Conservation (phyloP, 2,329 filamentous ascomycete genomes). For the Juglanconis sp. region DNA sequence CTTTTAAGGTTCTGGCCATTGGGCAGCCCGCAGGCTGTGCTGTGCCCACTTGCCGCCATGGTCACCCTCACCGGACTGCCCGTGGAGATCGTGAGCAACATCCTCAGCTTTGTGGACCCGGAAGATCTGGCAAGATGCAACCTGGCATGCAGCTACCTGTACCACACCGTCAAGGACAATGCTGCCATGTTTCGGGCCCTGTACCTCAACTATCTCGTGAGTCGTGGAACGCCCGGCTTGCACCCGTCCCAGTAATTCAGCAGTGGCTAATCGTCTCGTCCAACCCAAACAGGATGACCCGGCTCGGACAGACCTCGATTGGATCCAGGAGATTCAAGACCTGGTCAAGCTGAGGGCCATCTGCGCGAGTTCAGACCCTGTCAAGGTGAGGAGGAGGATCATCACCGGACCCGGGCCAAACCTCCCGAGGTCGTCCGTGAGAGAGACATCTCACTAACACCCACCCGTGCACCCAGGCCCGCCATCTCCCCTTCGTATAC, state of each 20-base stretch:
- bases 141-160: conserved; percentile 49
- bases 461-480: conserved; percentile 27
- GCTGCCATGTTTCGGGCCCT: conserved; percentile 57
- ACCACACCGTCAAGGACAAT: conserved; percentile 56
- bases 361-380: conserved; percentile 31
- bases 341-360: conserved; percentile 42
- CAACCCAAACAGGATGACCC: conserved; percentile 5
- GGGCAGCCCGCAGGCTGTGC: too few relatives aligned
- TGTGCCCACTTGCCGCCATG: conserved; percentile 23
- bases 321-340: conserved; percentile 38
- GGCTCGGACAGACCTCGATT: conserved; percentile 3
- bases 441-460: background rate
- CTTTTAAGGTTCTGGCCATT: too few relatives aligned
- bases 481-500: conserved; percentile 47
- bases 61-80: conserved; percentile 45
- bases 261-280: background rate
- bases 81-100: conserved; percentile 60
- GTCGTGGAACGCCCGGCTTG: conserved; percentile 9
- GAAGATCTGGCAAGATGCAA: conserved; percentile 53
- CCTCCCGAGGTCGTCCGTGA: background rate
- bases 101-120: conserved; percentile 55
- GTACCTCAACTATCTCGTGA: conserved; percentile 57
- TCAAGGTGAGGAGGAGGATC: conserved; percentile 36
- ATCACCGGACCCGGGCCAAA: background rate
- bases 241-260: background rate